Evolutionary conservation across 163 green algal species (phyloP), one percentile per base, ranked within the genome.

Genomic region (Picocystis sp.): DNA sequence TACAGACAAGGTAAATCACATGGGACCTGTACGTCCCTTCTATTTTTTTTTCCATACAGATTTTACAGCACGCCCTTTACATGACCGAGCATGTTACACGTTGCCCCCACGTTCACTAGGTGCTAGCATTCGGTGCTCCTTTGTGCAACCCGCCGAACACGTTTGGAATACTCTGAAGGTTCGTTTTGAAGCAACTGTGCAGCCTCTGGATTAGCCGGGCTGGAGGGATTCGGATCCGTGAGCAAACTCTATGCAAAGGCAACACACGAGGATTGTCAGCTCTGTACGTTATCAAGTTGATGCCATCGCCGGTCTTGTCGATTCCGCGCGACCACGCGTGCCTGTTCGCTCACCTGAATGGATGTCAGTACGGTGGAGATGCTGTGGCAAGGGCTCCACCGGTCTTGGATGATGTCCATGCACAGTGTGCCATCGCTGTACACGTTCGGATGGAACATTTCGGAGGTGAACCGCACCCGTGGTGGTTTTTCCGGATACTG

Each of bases 361-460:
- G 66, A 81, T 0, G 78, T 89, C n/a, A 92, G 62, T 44, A 92
- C 70, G 2, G 81, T 85, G 67, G 65, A 79, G 11, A 92, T 69
- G 67, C 79, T 82, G 65, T 92, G 79, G 61, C 64, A 79, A 22
- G 81, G 81, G 0, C 63, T 78, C 79, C 78, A 86, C 47, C 68
- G 61, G 53, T 86, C 77, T 50, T 89, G 79, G 22, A 89, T 72
- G 57, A 84, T 84, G 60, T 90, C 81, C 53, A 92, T 62, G 66
- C 81, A 92, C 11, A 92, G 60, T 11, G 62, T 83, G 15, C 81
- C 81, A 63, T 92, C 81, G 13, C 29, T 65, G 61, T 89, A 89
- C 11, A 88, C 75, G 53, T 89, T 88, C 14, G 81, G 81, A 54
- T 91, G 81, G 53, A 83, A 91, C 62, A 92, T 79, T 22, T 88